Evolutionary conservation across 768 basidiomycete genomes (phyloP).

Genomic region (Russula olivacea): DNA sequence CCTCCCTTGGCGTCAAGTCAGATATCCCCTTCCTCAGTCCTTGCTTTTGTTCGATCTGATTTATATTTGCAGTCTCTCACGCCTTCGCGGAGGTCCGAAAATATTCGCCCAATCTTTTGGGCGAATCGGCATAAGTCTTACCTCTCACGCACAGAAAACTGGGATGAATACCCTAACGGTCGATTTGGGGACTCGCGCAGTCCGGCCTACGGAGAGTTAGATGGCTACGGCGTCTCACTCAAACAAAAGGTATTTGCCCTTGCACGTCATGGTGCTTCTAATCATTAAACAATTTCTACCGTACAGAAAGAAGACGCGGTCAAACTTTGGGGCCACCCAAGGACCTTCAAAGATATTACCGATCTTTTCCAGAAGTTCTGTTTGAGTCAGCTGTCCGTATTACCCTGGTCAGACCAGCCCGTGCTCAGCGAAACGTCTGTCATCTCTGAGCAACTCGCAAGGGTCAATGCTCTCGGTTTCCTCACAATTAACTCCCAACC

Average conservation of each 20-base stretch:
- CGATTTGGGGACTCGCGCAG: constrained; percentile 96
- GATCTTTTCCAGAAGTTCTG: constrained; percentile 84
- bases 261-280: background rate
- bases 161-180: constrained; percentile 99
- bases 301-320: constrained; percentile 78
- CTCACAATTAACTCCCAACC: constrained; percentile 97
- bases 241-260: constrained; percentile 66
- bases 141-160: constrained; percentile 92
- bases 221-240: constrained; percentile 91
- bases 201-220: constrained; percentile 97
- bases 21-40: constrained; percentile 24
- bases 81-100: constrained; percentile 83
- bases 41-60: constrained; percentile 19
- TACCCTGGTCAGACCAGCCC: constrained; percentile 95
- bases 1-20: constrained; percentile 92
- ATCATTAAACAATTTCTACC: background rate
- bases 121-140: constrained; percentile 95
- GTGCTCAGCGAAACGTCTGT: constrained; percentile 76
- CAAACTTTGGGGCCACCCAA: constrained; percentile 83
- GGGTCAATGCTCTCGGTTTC: constrained; percentile 88
- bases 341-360: constrained; percentile 55
- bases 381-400: constrained; percentile 56
- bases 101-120: constrained; percentile 98
- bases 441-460: constrained; percentile 72
- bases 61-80: constrained; percentile 65